Evolutionary conservation across 495 filamentous ascomycete genomes (phyloP).

Genomic region (Aspergillus conjunctus): DNA sequence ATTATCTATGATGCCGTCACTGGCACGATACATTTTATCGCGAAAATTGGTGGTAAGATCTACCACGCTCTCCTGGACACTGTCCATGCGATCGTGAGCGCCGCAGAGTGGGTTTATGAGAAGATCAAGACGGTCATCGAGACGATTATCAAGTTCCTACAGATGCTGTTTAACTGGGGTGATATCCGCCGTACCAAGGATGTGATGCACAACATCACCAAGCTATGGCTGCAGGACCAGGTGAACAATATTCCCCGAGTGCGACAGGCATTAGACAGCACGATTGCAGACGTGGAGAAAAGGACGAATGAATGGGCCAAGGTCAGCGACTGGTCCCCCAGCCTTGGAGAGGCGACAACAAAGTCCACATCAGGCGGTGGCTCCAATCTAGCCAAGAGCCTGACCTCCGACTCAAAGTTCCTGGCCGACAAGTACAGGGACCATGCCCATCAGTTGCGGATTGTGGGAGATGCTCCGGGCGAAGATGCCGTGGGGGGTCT

Average conservation of each 20-base stretch:
- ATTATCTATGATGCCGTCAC: constrained; percentile 6
- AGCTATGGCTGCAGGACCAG: constrained; percentile 9
- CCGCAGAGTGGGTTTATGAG: constrained; percentile 11
- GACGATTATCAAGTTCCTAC: background rate
- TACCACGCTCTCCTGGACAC: constrained; percentile 17
- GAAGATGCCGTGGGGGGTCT: background rate
- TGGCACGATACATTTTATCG: constrained; percentile 8
- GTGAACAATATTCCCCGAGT: constrained; percentile 2
- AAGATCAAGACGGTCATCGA: constrained; percentile 8
- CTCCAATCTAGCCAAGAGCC: constrained; percentile 1
- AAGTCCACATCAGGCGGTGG: background rate
- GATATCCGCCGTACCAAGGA: constrained; percentile 18
- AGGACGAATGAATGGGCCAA: constrained; percentile 1
- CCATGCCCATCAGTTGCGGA: constrained; percentile 3
- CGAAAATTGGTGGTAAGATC: constrained; percentile 1
- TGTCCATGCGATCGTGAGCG: constrained; percentile 7
- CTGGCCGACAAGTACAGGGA: constrained; percentile 5
- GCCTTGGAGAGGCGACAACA: background rate
- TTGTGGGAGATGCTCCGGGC: background rate
- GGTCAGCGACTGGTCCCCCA: constrained; percentile 4
- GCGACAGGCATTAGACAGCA: background rate
- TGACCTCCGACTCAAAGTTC: constrained; percentile 3
- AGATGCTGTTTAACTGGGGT: constrained; percentile 14
- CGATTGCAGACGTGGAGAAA: background rate
- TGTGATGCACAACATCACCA: constrained; percentile 12